Base-by-base conservation (phyloP, 495 filamentous ascomycete genomes). In the Hypoxylon crocopeplum region DNA sequence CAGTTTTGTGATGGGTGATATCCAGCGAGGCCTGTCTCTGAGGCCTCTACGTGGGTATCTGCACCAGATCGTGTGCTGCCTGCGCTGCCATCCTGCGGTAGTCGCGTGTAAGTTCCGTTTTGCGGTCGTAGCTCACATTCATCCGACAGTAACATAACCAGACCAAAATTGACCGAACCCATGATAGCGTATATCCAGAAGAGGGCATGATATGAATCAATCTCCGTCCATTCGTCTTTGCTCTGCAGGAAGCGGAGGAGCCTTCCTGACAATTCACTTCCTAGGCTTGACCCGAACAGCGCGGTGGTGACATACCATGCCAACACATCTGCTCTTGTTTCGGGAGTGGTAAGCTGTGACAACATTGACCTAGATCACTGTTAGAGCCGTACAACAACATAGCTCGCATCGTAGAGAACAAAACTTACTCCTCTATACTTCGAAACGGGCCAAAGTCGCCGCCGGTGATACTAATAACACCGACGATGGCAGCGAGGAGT, bases 401-500 rank as follows among this genome's bases (percentile, higher is more conserved):
- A 12, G 12, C 25, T 7, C 13, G 5, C 1, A 53, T 24, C 13
- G 2, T 15, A 11, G 8, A 39, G 13, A 30, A 48, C 6, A 37
- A 12, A 8, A 66, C 68, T 42, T 47, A 73, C 72, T 94, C 91
- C 67, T 96, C 91, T n/a, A 93, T 83, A 17, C 90, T 90, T 39
- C 88, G 82, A 72, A 94, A 95, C 0, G 90, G 90, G 0, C 88
- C 88, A 47, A 91, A 90, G 64, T 92, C 88, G 61, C 86, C 89
- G 4, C 88, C 89, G 73, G 86, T 88, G 41, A 90, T 87, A 73
- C 88, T 92, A 46, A 94, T 91, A 37, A 95, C 89, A 13, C 91
- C 91, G 38, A 94, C 64, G 25, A 95, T 81, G 4, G 89, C 89
- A 2, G 90, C 91, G 5, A 79, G 62, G 5, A 95, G 76, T 45